Evolutionary conservation across 2,329 filamentous ascomycete genomes (phyloP).

Genomic region (Bipolaris sorokiniana): DNA sequence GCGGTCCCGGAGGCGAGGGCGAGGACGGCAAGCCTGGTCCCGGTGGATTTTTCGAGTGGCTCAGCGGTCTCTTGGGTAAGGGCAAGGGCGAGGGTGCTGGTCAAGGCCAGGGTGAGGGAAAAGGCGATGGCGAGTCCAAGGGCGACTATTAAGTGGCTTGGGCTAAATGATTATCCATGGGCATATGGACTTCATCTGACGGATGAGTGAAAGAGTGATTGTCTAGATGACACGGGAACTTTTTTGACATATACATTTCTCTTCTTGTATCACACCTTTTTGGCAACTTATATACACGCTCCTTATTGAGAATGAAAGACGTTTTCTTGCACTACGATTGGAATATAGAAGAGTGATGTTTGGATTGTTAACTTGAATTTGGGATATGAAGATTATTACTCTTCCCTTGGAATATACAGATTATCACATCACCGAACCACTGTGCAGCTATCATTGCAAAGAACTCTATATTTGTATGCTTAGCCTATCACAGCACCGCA

Average conservation of each 20-base stretch:
- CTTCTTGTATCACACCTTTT: not conserved
- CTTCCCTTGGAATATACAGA: too few species aligned
- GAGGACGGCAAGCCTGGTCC: conserved; percentile 1
- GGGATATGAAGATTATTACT: too few species aligned
- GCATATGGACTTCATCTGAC: too few species aligned
- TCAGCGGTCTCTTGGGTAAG: conserved; percentile 11
- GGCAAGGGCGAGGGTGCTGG: conserved; percentile 2
- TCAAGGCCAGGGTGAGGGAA: not conserved
- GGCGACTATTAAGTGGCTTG: not conserved
- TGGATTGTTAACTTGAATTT: too few species aligned
- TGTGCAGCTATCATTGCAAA: too few species aligned
- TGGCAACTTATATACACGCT: not conserved
- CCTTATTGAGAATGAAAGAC: not conserved
- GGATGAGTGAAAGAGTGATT: too few species aligned
- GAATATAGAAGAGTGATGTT: not conserved
- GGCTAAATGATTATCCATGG: not conserved
- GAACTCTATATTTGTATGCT: not conserved
- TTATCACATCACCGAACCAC: too few species aligned
- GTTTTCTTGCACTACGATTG: not conserved
- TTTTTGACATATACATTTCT: not conserved
- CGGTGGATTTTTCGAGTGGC: conserved; percentile 17
- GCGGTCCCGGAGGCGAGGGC: not conserved
- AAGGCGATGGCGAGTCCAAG: not conserved
- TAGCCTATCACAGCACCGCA: not conserved
- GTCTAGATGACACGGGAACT: too few species aligned